A percentile compares a stretch with the other conserved stretches of the same genome.
phyloP scores from a whole-genome alignment of 2,329 filamentous ascomycete genomes.

The Aureobasidium lini region DNA sequence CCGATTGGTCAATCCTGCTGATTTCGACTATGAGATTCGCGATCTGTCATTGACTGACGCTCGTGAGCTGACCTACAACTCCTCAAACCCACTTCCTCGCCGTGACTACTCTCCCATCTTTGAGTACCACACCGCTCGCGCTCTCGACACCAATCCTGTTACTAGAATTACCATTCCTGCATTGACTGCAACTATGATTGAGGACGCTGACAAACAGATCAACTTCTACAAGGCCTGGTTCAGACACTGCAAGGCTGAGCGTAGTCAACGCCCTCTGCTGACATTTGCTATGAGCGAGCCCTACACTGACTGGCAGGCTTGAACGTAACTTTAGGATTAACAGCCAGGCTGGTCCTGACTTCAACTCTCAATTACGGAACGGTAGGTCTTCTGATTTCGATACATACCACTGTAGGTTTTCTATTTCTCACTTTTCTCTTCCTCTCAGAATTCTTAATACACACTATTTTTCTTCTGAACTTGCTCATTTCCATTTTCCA shows the following conservation, averaged over 20 bases:
- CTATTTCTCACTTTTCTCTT: not conserved
- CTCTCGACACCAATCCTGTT: not conserved
- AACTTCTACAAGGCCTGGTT: constrained; percentile 9
- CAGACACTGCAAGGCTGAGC: not conserved
- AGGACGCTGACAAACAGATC: constrained; percentile 2
- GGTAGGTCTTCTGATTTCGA: not conserved
- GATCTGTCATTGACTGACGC: not conserved
- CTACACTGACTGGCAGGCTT: not conserved
- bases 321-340: not conserved
- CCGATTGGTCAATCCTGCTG: not conserved
- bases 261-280: not conserved
- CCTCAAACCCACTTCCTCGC: not conserved
- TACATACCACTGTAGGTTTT: not conserved
- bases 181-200: not conserved
- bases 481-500: too few species aligned
- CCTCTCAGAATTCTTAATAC: not conserved
- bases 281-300: not conserved
- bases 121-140: not conserved
- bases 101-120: constrained; percentile 5
- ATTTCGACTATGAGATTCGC: not conserved
- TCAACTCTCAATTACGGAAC: too few species aligned
- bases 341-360: not conserved
- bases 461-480: not conserved
- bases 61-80: not conserved
- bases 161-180: not conserved